Evolutionary conservation across 768 basidiomycete species (phyloP), one percentile per base, ranked within the genome.

Genomic region (Lactarius vividus): DNA sequence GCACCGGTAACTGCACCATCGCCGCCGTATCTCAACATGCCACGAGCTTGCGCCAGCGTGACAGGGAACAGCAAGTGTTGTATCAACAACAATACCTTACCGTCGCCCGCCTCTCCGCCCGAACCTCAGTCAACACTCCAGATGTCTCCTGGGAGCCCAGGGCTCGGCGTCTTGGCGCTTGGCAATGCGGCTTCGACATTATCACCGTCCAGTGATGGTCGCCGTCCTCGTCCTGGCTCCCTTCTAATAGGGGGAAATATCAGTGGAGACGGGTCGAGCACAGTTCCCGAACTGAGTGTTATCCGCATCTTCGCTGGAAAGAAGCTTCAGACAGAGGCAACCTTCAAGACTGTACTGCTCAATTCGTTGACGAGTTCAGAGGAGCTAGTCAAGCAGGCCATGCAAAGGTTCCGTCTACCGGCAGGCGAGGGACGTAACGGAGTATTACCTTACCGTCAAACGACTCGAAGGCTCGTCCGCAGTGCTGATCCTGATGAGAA

Each of bases 381-480:
- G 0, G 96, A 97, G 65, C 85, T 99, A 49, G 84, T 98, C 59
- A 83, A 85, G 63, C 97, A 99, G 78, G 93, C 96, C 7, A 88
- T 95, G 62, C 96, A 98, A 75, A 87, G 97, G 8, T 98, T 99
- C 86, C 81, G 92, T 37, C 79, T 98, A 5, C 86, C 89, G 0
- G 77, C 82, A 1, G 85, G 82, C 6, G 87, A 83, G 63, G n/a
- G 80, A 81, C 59, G 85, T 85, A 20, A 39, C 70, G n/a, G 78
- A 79, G 11, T 98, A 98, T 73, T 97, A 87, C 76, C 82, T 99
- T 55, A 94, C 92, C 0, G 88, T 98, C 70, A 97, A 97, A 77
- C 93, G 96, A 75, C 84, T 97, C 23, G 93, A 94, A 72, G 94
- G 92, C 6, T 88, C 89, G 0, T 91, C 87, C 23, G 90, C 95